phyloP scores from a whole-genome alignment of 2,329 filamentous ascomycete genomes.

The Colletotrichum noveboracense region DNA sequence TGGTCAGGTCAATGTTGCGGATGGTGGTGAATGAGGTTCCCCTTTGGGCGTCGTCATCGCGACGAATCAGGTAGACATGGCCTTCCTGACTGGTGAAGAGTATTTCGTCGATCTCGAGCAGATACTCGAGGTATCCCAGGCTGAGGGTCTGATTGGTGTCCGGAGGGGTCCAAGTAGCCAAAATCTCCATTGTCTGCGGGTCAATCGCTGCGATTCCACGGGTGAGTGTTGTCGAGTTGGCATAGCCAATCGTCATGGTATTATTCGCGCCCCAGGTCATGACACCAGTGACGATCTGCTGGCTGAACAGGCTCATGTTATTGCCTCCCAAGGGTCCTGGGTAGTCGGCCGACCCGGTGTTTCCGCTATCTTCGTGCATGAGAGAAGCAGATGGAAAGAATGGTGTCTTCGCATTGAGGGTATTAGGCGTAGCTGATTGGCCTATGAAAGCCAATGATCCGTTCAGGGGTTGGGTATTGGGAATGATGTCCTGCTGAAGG shows the following conservation, averaged over 20 bases:
- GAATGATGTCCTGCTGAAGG: background rate
- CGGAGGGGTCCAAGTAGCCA: background rate
- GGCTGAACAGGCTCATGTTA: background rate
- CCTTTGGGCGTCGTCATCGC: background rate
- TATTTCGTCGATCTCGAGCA: background rate
- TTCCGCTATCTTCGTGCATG: background rate
- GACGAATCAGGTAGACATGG: background rate
- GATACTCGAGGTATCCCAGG: background rate
- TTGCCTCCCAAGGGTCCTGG: background rate
- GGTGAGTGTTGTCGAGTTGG: background rate
- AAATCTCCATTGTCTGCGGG: background rate
- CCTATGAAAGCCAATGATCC: background rate
- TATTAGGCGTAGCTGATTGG: background rate
- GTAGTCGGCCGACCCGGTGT: background rate
- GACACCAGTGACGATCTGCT: background rate
- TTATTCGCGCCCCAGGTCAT: background rate
- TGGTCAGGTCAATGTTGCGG: background rate
- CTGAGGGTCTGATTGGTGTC: background rate
- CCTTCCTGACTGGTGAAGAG: background rate
- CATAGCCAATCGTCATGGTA: background rate
- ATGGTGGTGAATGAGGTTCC: background rate
- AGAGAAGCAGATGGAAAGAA: background rate
- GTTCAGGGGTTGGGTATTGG: background rate
- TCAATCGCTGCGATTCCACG: background rate
- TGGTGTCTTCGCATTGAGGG: background rate